phyloP scores from a whole-genome alignment of 2,329 filamentous ascomycete genomes.

The Colletotrichum lini region DNA sequence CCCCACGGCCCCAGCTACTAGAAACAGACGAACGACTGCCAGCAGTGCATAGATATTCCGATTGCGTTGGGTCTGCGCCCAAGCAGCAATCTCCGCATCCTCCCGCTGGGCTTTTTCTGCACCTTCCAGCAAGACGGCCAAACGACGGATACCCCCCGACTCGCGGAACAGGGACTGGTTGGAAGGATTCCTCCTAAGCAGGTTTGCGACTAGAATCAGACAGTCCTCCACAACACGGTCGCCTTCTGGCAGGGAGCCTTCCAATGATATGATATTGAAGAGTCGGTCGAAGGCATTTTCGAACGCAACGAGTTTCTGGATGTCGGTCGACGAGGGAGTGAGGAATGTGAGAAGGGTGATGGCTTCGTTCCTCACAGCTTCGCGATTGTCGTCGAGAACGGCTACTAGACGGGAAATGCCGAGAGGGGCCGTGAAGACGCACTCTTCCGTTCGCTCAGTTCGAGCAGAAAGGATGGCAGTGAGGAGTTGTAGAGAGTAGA shows the following conservation, averaged over 20 bases:
- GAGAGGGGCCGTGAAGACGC: constrained; percentile 88
- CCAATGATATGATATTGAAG: constrained; percentile 84
- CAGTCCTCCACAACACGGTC: constrained; percentile 94
- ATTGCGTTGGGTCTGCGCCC: constrained; percentile 83
- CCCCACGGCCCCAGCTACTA: constrained; percentile 83
- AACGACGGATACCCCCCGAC: constrained; percentile 82
- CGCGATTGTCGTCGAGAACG: constrained; percentile 86
- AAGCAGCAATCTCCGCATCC: constrained; percentile 75
- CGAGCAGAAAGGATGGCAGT: constrained; percentile 87
- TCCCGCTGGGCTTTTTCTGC: constrained; percentile 67
- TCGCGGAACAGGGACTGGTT: constrained; percentile 97
- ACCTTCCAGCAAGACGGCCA: constrained; percentile 78
- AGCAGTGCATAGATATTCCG: constrained; percentile 94
- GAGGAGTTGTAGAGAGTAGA: constrained; percentile 92
- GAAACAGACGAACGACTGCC: constrained; percentile 87
- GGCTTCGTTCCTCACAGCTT: constrained; percentile 90
- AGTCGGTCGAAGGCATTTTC: constrained; percentile 92
- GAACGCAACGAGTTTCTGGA: constrained; percentile 96
- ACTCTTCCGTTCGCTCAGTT: constrained; percentile 94
- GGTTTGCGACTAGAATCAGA: constrained; percentile 89
- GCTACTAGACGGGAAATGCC: constrained; percentile 90
- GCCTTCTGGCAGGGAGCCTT: constrained; percentile 86
- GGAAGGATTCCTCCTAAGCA: constrained; percentile 87
- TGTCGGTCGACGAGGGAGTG: constrained; percentile 86
- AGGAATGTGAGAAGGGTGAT: constrained; percentile 89